A percentile compares a stretch with the other conserved stretches of the same genome.
Evolutionary conservation across 1,139 yeast genomes (phyloP).

Genomic region (Pichia sorboxylosa): DNA sequence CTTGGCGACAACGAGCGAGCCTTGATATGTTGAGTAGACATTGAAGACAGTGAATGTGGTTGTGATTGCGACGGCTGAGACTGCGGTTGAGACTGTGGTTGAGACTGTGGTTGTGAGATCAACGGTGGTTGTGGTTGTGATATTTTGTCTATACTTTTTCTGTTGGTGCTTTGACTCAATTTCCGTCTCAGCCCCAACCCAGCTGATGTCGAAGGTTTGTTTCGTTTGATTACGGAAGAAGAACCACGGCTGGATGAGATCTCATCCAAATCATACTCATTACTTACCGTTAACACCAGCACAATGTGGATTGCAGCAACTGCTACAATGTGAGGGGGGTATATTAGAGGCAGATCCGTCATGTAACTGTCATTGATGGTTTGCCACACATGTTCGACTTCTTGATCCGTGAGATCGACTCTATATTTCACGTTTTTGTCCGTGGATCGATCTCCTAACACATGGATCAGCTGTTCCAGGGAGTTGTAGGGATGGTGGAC

Average conservation of each 20-base stretch:
- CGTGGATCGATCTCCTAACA: slow-evolving; percentile 23
- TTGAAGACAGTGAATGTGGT: background rate
- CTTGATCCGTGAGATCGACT: slow-evolving; percentile 46
- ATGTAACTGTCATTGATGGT: slow-evolving; percentile 81
- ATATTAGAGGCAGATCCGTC: slow-evolving; percentile 70
- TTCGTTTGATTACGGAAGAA: no score
- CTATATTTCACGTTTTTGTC: slow-evolving; percentile 15
- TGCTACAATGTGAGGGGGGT: slow-evolving; percentile 89
- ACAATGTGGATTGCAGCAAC: slow-evolving; percentile 70
- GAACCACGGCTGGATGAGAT: no score
- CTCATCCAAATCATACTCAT: no score
- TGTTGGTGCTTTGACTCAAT: background rate
- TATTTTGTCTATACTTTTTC: background rate
- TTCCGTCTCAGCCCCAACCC: no score
- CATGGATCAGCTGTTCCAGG: slow-evolving; percentile 45
- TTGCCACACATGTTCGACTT: slow-evolving; percentile 80
- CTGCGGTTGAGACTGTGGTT: background rate
- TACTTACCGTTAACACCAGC: slow-evolving; percentile 33
- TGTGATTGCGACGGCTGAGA: background rate
- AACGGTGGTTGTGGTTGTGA: background rate
- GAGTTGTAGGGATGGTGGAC: slow-evolving; percentile 86
- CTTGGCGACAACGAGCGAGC: background rate
- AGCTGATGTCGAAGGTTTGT: no score
- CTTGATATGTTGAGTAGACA: background rate
- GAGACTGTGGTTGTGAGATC: background rate